These are phyloP conservation scores for Larix kaempferi DNA, from an alignment of 75 land plant genomes.

Conservation along the genomic window DNA sequence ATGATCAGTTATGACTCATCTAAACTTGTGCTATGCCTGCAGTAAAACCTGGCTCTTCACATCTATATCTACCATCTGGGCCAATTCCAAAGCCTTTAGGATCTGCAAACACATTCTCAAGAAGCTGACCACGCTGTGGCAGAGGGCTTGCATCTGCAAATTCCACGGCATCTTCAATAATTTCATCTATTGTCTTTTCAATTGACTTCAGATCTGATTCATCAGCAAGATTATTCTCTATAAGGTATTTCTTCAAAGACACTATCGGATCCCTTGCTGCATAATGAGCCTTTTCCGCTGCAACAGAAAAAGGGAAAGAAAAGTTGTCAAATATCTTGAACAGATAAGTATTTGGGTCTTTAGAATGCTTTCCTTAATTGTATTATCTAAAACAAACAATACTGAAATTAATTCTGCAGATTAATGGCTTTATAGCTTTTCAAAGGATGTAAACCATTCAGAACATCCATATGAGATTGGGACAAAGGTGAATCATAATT, in stretches of 20 bases:
- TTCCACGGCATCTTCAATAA: conserved; percentile 94
- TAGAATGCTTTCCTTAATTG: background rate
- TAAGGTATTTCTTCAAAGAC: conserved; percentile 76
- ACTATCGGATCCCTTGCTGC: conserved; percentile 89
- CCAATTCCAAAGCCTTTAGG: conserved; percentile 99
- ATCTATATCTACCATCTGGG: conserved; percentile 95
- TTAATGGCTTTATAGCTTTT: background rate
- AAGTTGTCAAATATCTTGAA: background rate
- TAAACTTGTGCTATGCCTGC: conserved; percentile 94
- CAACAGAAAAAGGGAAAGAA: conserved; percentile 11
- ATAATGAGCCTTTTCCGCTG: conserved; percentile 96
- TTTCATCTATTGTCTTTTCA: conserved; percentile 87
- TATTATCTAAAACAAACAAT: background rate
- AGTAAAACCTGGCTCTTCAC: conserved; percentile 94
- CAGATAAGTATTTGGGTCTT: background rate
- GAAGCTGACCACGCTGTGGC: conserved; percentile 84
- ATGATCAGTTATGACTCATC: too few relatives aligned
- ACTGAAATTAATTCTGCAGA: background rate
- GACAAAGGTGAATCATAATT: background rate
- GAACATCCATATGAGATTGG: background rate
- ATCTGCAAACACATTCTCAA: conserved; percentile 98
- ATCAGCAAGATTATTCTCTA: conserved; percentile 74
- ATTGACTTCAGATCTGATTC: conserved; percentile 86
- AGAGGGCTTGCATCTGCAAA: conserved; percentile 94
- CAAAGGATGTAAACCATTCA: background rate